A percentile compares a stretch with the other conserved stretches of the same genome.
These are phyloP conservation scores for Verticillium dahliae DNA, from an alignment of 2,329 filamentous ascomycete genomes.

Conservation along the genomic window DNA sequence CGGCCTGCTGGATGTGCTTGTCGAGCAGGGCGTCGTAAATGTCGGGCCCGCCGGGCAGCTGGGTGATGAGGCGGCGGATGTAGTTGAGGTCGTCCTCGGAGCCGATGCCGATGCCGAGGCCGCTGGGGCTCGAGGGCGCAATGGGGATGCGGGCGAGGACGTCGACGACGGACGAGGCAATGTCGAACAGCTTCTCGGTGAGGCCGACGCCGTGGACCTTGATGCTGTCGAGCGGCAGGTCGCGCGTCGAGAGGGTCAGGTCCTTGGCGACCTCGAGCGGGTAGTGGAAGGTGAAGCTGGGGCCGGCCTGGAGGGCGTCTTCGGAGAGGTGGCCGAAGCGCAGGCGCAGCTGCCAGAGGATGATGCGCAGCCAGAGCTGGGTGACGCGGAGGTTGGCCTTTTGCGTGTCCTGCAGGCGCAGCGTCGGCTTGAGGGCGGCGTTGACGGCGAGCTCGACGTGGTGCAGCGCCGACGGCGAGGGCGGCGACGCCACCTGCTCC, in stretches of 20 bases:
- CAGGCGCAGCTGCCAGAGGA: conserved; percentile 37
- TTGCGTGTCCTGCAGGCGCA: conserved; percentile 32
- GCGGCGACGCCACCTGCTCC: conserved; percentile 23
- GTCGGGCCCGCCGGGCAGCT: conserved; percentile 27
- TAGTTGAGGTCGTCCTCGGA: conserved; percentile 31
- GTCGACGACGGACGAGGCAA: conserved; percentile 36
- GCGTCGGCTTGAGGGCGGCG: conserved; percentile 23
- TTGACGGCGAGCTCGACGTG: conserved; percentile 28
- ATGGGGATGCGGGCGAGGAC: conserved; percentile 34
- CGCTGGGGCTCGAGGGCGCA: conserved; percentile 17
- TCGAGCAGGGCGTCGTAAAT: conserved; percentile 31
- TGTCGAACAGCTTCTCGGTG: conserved; percentile 40
- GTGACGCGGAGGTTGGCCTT: conserved; percentile 37
- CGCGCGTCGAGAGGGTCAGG: conserved; percentile 28
- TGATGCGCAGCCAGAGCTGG: conserved; percentile 36
- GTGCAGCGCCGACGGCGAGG: conserved; percentile 24
- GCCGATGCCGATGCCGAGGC: conserved; percentile 13
- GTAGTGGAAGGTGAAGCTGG: conserved; percentile 33
- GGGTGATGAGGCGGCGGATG: conserved; percentile 26
- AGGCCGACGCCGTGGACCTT: conserved; percentile 35
- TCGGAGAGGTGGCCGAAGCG: conserved; percentile 33
- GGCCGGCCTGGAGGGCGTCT: conserved; percentile 14
- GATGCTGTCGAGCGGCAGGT: conserved; percentile 30
- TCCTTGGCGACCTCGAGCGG: conserved; percentile 34
- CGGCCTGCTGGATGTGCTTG: conserved; percentile 30